Evolutionary conservation across 2,329 filamentous ascomycete genomes (phyloP), one percentile per base, ranked within the genome.

Genomic region (Colletotrichum sp.): DNA sequence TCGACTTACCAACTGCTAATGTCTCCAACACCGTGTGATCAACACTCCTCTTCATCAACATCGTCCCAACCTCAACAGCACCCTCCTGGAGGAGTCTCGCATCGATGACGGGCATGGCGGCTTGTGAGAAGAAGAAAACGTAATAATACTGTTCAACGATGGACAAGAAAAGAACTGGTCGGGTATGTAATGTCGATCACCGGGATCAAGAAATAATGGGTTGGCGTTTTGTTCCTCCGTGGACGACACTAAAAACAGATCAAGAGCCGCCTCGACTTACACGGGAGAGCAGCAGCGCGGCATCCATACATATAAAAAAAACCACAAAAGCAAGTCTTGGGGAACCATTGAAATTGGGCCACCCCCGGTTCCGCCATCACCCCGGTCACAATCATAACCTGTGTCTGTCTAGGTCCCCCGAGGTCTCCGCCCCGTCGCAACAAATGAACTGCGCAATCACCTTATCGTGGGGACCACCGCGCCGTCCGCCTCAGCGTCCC

Each of bases 21-120:
- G 74, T 73, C 71, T 75, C 74, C 34, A 75, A 7, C 13, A 75
- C 74, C 4, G 74, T 75, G 64, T 75, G 74, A 57, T 75, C 70
- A 10, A 75, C 74, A 15, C 57, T 52, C n/a, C 74, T 73, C 58
- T 69, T 75, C 74, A 75, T 75, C 9, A 75, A 21, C n/a, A 73
- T 34, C 2, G 66, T 67, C 5, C 74, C 64, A 24, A 75, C 70
- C 58, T 69, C 74, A 13, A 75, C 15, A 15, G 65, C 65, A 3
- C 70, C 74, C 58, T 64, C 70, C 28, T 69, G 64, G 15, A 75
- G 66, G 15, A 73, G 34, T 5, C 74, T 66, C 16, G 71, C 16
- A 38, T 75, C 74, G 57, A 75, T 67, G 18, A 75, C 74, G 38
- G 74, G 74, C 70, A 75, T 75, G 16, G 16, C 15, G 24, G 32